Percentiles rank a stretch among this genome's conserved stretches.
These are phyloP conservation scores for Ramaria rubella DNA, from an alignment of 768 basidiomycete genomes.

Conservation along the genomic window DNA sequence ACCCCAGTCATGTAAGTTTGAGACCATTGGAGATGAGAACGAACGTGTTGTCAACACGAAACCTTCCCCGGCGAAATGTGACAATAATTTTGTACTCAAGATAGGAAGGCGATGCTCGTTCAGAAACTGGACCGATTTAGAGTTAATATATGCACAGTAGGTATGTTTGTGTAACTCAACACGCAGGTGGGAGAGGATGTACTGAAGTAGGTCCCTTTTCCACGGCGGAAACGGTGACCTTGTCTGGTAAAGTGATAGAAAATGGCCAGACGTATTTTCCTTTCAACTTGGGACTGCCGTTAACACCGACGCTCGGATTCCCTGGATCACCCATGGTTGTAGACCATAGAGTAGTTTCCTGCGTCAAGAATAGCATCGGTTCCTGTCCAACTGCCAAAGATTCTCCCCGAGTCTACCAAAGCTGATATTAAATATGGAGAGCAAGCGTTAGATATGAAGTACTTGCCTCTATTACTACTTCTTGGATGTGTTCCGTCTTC, in stretches of 20 bases:
- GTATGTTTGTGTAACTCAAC: neutral
- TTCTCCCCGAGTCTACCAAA: conserved; percentile 36
- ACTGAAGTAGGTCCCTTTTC: conserved; percentile 27
- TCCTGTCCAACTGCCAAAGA: conserved; percentile 53
- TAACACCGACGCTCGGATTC: conserved; percentile 16
- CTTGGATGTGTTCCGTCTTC: conserved; percentile 44
- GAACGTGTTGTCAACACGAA: conserved; percentile 47
- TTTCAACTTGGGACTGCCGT: conserved; percentile 31
- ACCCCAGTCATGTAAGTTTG: neutral
- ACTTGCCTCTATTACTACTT: conserved; percentile 41
- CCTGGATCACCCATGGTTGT: neutral
- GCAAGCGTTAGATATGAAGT: neutral
- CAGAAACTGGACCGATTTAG: conserved; percentile 30
- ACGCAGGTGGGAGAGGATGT: conserved; percentile 45
- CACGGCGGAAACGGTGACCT: conserved; percentile 32
- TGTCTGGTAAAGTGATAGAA: conserved; percentile 38
- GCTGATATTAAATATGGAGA: neutral
- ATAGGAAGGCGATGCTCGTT: conserved; percentile 48
- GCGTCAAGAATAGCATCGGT: conserved; percentile 38
- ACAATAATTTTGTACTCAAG: conserved; percentile 50
- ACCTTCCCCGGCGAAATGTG: conserved; percentile 41
- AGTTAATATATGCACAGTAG: neutral
- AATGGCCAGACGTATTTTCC: conserved; percentile 47
- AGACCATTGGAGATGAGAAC: conserved; percentile 5
- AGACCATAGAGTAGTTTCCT: conserved; percentile 1